A percentile compares a stretch with the other conserved stretches of the same genome.
Evolutionary conservation across 768 basidiomycete genomes (phyloP).

Genomic region (Boletus patriciae): DNA sequence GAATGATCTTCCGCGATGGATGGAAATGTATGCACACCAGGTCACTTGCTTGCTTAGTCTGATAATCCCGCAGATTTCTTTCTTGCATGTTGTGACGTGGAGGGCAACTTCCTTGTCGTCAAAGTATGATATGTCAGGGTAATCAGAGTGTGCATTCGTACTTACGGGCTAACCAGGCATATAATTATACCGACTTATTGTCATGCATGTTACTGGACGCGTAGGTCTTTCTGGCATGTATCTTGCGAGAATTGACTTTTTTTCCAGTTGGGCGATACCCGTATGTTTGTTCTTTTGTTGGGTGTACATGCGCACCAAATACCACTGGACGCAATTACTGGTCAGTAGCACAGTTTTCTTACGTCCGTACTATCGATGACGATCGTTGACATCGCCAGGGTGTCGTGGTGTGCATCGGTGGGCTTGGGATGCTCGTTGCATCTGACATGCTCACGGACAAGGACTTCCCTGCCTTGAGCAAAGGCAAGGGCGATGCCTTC

Average conservation of each 20-base stretch:
- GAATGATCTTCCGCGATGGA: constrained; percentile 68
- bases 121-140: constrained; percentile 43
- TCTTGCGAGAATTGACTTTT: background rate
- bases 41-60: background rate
- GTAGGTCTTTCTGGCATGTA: constrained; percentile 39
- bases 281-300: constrained; percentile 82
- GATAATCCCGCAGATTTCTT: constrained; percentile 56
- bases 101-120: constrained; percentile 85
- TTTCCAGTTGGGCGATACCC: constrained; percentile 79
- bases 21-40: constrained; percentile 71
- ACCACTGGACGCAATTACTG: constrained; percentile 81
- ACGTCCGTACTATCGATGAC: background rate
- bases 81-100: constrained; percentile 79
- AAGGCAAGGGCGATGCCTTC: constrained; percentile 80
- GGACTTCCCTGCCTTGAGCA: constrained; percentile 61
- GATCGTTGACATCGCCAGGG: constrained; percentile 46
- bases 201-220: constrained; percentile 94
- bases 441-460: constrained; percentile 80
- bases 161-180: constrained; percentile 48
- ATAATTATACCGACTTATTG: constrained; percentile 81
- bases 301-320: constrained; percentile 76
- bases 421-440: constrained; percentile 76
- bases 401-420: constrained; percentile 67
- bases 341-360: constrained; percentile 39
- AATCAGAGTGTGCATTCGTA: background rate